phyloP scores from a whole-genome alignment of 148 eudicot genomes.

The Cornus suecica region DNA sequence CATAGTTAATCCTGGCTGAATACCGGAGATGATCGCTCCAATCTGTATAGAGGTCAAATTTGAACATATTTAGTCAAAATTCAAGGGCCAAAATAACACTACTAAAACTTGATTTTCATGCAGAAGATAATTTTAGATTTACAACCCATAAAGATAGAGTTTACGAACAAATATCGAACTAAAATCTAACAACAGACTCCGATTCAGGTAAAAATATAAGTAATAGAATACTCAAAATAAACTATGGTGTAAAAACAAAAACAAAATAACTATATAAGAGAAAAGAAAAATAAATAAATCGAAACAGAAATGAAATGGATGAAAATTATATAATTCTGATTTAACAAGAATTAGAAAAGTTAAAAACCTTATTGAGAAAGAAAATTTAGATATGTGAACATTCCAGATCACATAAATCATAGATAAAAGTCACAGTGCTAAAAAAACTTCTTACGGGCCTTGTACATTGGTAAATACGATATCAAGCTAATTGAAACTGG shows the following conservation, averaged over 20 bases:
- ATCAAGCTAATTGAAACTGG: too few relatives aligned
- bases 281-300: too few relatives aligned
- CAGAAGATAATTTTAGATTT: not conserved
- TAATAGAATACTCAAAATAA: not conserved
- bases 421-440: too few relatives aligned
- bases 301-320: too few relatives aligned
- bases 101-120: not conserved
- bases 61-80: not conserved
- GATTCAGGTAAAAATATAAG: too few relatives aligned
- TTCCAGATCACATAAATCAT: too few relatives aligned
- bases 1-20: conserved; percentile 96
- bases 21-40: conserved; percentile 88
- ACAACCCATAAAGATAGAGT: not conserved
- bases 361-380: not conserved
- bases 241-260: not conserved
- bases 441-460: too few relatives aligned
- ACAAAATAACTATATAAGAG: too few relatives aligned
- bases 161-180: not conserved
- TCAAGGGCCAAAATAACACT: not conserved
- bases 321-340: too few relatives aligned
- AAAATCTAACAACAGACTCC: not conserved
- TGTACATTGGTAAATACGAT: too few relatives aligned
- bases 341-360: not conserved
- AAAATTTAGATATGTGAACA: too few relatives aligned
- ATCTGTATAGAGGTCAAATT: conserved; percentile 39